These are phyloP conservation scores for Styphnolobium japonicum DNA, from an alignment of 306 rosid genomes.

Conservation along the genomic window DNA sequence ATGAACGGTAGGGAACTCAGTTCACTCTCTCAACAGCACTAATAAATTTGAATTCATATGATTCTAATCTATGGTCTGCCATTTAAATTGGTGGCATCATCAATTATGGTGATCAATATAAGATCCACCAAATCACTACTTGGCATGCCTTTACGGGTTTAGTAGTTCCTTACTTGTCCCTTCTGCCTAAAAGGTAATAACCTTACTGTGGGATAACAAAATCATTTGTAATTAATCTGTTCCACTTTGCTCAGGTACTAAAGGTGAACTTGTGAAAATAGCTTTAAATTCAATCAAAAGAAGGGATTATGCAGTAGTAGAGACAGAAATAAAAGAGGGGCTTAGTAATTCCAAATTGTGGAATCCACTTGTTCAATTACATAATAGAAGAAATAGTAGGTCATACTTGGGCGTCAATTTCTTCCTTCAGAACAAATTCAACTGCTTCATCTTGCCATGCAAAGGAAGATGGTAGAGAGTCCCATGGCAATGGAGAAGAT, in stretches of 20 bases:
- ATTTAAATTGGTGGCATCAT: no score
- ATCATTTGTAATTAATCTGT: background rate
- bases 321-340: background rate
- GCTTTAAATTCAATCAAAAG: background rate
- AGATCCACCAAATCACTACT: no score
- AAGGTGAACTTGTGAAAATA: background rate
- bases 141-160: no score
- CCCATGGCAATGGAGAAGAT: constrained; percentile 30
- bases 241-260: background rate
- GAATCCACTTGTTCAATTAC: background rate
- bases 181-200: no score
- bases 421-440: constrained; percentile 35
- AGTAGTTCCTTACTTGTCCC: no score
- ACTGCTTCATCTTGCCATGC: constrained; percentile 23
- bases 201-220: background rate
- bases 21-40: no score
- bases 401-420: background rate
- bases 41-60: no score
- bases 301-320: background rate
- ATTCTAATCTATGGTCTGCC: no score
- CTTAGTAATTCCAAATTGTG: background rate
- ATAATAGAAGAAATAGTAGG: background rate
- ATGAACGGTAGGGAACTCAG: no score
- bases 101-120: no score
- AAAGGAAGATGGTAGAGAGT: constrained; percentile 20